Evolutionary conservation across 345 rosid genomes (phyloP).

Genomic region (Linum usitatissimum): DNA sequence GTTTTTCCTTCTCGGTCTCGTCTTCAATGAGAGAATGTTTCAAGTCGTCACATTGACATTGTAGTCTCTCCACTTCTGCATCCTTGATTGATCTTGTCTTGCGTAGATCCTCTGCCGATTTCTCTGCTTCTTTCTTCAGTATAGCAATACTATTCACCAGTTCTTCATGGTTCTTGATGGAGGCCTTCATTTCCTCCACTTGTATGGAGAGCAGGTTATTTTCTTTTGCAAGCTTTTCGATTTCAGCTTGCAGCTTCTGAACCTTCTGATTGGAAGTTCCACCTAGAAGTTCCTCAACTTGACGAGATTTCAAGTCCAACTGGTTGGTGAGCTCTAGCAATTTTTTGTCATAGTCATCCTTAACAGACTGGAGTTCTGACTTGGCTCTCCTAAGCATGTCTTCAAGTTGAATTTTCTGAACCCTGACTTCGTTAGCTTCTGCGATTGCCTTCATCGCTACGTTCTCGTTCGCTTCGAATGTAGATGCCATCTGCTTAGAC

Average conservation of each 20-base stretch:
- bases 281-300: conserved; percentile 38
- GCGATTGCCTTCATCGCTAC: conserved; percentile 62
- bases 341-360: conserved; percentile 43
- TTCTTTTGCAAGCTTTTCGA: conserved; percentile 28
- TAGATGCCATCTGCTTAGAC: conserved; percentile 63
- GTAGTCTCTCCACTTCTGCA: conserved; percentile 42
- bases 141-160: conserved; percentile 25
- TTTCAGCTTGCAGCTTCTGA: conserved; percentile 30
- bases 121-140: conserved; percentile 38
- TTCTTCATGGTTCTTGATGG: conserved; percentile 32
- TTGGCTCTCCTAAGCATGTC: conserved; percentile 49
- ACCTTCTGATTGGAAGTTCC: conserved; percentile 30
- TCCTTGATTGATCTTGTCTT: conserved; percentile 27
- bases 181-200: conserved; percentile 34
- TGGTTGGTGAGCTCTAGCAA: conserved; percentile 33
- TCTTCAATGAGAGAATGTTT: conserved; percentile 34
- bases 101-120: conserved; percentile 31
- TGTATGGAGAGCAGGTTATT: conserved; percentile 23
- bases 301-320: conserved; percentile 30
- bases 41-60: conserved; percentile 35
- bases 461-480: conserved; percentile 72
- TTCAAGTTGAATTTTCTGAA: conserved; percentile 52
- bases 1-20: conserved; percentile 57
- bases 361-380: conserved; percentile 37
- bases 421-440: conserved; percentile 53